Base-by-base conservation (phyloP, 31 red algal species). In the Asparagopsis taxiformis region DNA sequence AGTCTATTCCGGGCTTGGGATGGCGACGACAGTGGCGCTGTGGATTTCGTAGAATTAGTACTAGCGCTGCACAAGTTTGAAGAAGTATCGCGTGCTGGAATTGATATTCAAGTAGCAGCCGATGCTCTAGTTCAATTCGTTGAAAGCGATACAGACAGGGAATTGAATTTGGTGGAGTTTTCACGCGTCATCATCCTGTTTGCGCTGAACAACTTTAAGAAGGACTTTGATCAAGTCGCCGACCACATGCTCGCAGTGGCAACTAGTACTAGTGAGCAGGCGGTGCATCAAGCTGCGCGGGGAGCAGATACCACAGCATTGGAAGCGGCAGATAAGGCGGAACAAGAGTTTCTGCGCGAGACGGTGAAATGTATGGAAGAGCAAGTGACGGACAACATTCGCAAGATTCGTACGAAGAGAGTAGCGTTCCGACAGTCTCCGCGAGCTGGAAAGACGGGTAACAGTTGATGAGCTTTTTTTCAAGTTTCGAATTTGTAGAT, bases 41-140 rank as follows among this genome's bases (percentile, higher is more conserved):
- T 88, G 10, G 84, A 88, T 72, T 88, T 88, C 21, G 74, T 88
- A 5, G 84, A 88, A 48, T 44, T 88, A 9, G 84, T 88, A 8
- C 62, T 88, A 13, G 84, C 84, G 30, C 56, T 88, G 20, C 84
- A 88, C 65, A 88, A 88, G 31, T 88, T 88, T 78, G 58, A 88
- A 55, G 44, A 79, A 17, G 84, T 88, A 13, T 65, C 74, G 32
- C 51, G 54, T 33, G 84, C 72, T 16, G 84, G 84, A 5, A 70
- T 77, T 21, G 84, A 88, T 53, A 77, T 88, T 46, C 61, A 88
- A 72, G 73, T 77, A 37, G 84, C 84, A 1, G 59, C 84, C 3
- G 84, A 88, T 57, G 84, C 84, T 56, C 38, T 88, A 35, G 52
- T 79, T 20, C 38, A 79, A 51, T 78, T 78, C 34, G 84, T 78